These are phyloP conservation scores for Corynespora cassiicola DNA, from an alignment of 2,329 filamentous ascomycete species.

Conservation along the genomic window DNA sequence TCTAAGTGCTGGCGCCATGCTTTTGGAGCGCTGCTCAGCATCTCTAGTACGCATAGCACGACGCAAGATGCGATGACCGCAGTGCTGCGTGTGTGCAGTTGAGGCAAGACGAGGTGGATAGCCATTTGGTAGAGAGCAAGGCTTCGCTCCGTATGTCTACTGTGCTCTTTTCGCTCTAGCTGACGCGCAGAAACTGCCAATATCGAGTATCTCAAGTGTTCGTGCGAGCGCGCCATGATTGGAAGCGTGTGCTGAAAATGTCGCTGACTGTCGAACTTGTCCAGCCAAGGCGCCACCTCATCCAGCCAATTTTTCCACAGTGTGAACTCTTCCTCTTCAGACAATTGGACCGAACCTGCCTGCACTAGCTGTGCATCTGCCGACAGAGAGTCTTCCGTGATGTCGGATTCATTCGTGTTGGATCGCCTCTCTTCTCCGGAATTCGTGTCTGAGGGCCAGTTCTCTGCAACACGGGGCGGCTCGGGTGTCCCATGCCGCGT, in stretches of 20 bases:
- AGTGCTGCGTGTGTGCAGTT: constrained; percentile 52
- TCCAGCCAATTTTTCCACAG: constrained; percentile 53
- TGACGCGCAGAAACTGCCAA: constrained; percentile 63
- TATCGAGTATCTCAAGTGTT: constrained; percentile 59
- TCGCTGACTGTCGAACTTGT: constrained; percentile 63
- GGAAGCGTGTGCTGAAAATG: constrained; percentile 61
- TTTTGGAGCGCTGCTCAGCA: constrained; percentile 56
- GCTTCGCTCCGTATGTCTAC: constrained; percentile 55
- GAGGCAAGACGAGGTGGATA: constrained; percentile 54
- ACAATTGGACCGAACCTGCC: too few relatives aligned
- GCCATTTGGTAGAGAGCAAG: constrained; percentile 62
- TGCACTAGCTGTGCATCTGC: constrained; percentile 3
- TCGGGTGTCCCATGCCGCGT: constrained; percentile 17
- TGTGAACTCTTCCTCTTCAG: constrained; percentile 15
- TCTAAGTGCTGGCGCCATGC: constrained; percentile 64
- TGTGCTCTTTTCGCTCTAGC: constrained; percentile 59
- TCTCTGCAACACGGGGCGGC: too few relatives aligned
- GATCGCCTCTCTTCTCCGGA: too few relatives aligned
- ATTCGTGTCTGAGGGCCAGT: too few relatives aligned
- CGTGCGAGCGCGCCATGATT: constrained; percentile 56
- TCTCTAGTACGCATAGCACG: constrained; percentile 56
- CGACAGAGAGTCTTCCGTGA: not conserved
- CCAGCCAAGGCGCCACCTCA: constrained; percentile 62
- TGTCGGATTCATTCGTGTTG: not conserved
- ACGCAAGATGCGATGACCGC: constrained; percentile 56